These are phyloP conservation scores for Galeopsis tetrahit DNA, from an alignment of 257 asterid species.

Conservation along the genomic window DNA sequence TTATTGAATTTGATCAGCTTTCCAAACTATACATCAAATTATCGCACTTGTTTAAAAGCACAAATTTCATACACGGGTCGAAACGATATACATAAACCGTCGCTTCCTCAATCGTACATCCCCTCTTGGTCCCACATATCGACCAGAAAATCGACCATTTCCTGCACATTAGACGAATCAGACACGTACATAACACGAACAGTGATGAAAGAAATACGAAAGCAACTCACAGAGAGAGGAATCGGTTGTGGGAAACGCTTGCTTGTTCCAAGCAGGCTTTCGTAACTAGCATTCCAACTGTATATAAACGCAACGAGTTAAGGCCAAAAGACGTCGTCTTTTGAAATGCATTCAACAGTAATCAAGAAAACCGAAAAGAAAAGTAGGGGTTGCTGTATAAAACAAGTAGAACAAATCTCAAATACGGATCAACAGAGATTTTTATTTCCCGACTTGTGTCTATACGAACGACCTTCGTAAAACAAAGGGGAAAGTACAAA, in stretches of 20 bases:
- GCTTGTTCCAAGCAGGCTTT: conserved; percentile 66
- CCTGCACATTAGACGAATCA: conserved; percentile 41
- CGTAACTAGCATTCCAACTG: conserved; percentile 75
- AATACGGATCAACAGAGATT: background rate
- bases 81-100: background rate
- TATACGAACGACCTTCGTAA: background rate
- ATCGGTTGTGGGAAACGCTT: conserved; percentile 64
- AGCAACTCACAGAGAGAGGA: conserved; percentile 69
- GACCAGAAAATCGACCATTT: conserved; percentile 79
- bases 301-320: conserved; percentile 6
- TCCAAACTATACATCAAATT: conserved; percentile 39
- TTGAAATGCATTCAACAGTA: background rate
- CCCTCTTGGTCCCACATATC: conserved; percentile 86
- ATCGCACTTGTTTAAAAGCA: conserved; percentile 21
- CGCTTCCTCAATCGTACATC: conserved; percentile 49
- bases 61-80: conserved; percentile 19
- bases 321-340: background rate
- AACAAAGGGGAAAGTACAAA: background rate
- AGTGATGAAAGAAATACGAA: background rate
- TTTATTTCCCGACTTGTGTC: background rate
- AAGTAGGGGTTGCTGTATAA: background rate
- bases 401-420: background rate
- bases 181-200: background rate
- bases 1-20: conserved; percentile 3
- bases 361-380: background rate